Percentiles rank a stretch among this genome's conserved stretches.
phyloP scores from a whole-genome alignment of 1,284 basidiomycete genomes.

The Trichosporon sp. region DNA sequence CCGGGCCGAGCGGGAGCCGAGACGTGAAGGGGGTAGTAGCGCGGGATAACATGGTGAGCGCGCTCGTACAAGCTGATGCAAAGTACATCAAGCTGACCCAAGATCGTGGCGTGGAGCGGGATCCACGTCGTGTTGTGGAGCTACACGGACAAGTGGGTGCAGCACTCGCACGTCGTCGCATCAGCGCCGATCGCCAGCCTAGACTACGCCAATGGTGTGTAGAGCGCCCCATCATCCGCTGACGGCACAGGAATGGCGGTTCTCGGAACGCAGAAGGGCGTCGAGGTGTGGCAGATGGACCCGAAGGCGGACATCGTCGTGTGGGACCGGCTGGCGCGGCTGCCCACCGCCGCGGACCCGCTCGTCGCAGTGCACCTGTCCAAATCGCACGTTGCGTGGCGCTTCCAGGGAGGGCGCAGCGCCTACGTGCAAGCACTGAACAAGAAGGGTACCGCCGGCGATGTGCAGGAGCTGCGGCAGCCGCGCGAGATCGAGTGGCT shows the following conservation, averaged over 20 bases:
- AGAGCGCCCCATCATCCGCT: not conserved
- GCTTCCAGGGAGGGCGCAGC: constrained; percentile 18
- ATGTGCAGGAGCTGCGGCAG: constrained; percentile 40
- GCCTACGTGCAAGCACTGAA: constrained; percentile 30
- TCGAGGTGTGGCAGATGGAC: constrained; percentile 40
- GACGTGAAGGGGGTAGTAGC: constrained; percentile 35
- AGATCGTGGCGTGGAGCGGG: constrained; percentile 45
- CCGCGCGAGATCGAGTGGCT: constrained; percentile 43
- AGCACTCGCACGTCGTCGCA: constrained; percentile 37
- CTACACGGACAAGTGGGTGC: constrained; percentile 25
- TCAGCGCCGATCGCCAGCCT: constrained; percentile 27
- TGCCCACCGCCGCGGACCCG: not conserved
- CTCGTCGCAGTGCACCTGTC: constrained; percentile 20
- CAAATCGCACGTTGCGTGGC: constrained; percentile 36
- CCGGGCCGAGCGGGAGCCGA: constrained; percentile 24
- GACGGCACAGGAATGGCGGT: constrained; percentile 26
- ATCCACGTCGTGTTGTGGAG: constrained; percentile 42
- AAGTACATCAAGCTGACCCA: not conserved
- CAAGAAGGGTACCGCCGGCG: constrained; percentile 22
- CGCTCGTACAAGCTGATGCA: too few relatives aligned
- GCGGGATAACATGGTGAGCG: constrained; percentile 26
- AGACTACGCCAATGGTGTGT: constrained; percentile 34
- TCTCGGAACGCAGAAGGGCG: constrained; percentile 32
- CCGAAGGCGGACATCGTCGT: constrained; percentile 35
- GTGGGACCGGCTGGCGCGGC: constrained; percentile 30